These are phyloP conservation scores for Tricharina praecox DNA, from an alignment of 495 filamentous ascomycete genomes.

Conservation along the genomic window DNA sequence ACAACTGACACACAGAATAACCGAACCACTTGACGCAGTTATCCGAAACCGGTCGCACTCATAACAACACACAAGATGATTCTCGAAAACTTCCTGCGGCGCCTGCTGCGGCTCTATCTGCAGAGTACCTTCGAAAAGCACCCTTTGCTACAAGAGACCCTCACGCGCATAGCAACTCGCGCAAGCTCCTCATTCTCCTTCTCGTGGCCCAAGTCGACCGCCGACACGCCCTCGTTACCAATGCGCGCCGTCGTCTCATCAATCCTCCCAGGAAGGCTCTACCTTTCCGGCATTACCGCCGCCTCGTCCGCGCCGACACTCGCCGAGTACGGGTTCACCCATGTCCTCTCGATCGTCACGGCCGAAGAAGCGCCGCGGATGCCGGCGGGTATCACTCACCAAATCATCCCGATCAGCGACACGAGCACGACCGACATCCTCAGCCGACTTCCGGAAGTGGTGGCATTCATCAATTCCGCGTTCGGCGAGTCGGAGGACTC, in stretches of 20 bases:
- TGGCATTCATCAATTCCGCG: neutral
- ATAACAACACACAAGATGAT: too few species aligned
- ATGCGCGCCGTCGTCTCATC: neutral
- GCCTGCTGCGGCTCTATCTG: neutral
- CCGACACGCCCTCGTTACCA: neutral
- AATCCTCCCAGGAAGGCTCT: neutral
- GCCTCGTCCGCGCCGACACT: neutral
- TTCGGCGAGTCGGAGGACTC: neutral
- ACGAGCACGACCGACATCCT: neutral
- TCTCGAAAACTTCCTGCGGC: neutral
- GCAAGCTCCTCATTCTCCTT: neutral
- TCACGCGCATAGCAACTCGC: neutral
- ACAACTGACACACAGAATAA: too few species aligned
- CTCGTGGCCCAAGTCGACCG: neutral
- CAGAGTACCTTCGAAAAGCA: neutral
- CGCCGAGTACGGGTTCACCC: neutral
- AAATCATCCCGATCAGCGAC: neutral
- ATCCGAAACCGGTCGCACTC: too few species aligned
- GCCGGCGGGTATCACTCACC: neutral
- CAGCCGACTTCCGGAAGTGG: neutral
- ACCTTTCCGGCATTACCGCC: constrained; percentile 3
- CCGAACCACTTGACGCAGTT: too few species aligned
- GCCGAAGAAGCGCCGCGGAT: neutral
- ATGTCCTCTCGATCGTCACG: neutral
- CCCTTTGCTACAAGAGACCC: neutral